Percentiles rank a stretch among this genome's conserved stretches.
Conservation (phyloP, 192 early-diverging fungal species). For the Coemansia sp. region DNA sequence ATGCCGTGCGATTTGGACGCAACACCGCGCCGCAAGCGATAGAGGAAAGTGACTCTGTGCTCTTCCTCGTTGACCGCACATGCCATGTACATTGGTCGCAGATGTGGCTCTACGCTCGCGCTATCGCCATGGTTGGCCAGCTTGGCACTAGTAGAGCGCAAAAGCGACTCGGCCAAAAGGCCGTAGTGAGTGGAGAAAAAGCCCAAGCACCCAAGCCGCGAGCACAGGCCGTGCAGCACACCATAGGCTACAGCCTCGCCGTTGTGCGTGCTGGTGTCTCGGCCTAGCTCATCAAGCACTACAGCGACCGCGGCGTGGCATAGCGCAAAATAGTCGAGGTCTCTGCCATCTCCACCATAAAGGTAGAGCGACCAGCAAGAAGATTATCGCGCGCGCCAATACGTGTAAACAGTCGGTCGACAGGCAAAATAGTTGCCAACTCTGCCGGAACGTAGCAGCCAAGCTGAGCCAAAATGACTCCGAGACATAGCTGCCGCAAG, state of each 20-base stretch:
- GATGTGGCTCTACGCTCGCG: constrained; percentile 58
- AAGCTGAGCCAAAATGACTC: constrained; percentile 93
- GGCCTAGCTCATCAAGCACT: constrained; percentile 95
- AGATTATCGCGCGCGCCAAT: constrained; percentile 99
- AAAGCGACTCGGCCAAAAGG: constrained; percentile 82
- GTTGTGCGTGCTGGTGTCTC: constrained; percentile 96
- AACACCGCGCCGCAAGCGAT: constrained; percentile 80
- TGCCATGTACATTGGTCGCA: constrained; percentile 87
- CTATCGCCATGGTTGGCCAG: background rate
- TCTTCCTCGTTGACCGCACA: constrained; percentile 77
- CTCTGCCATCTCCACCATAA: constrained; percentile 95
- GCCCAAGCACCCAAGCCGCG: constrained; percentile 81
- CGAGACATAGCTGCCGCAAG: constrained; percentile 90
- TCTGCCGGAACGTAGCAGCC: constrained; percentile 93
- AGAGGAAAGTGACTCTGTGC: constrained; percentile 91
- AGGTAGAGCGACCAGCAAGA: constrained; percentile 90
- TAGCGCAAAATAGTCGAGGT: constrained; percentile 89
- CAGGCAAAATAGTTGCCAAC: constrained; percentile 68
- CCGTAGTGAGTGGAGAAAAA: constrained; percentile 98
- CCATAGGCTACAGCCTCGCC: constrained; percentile 95
- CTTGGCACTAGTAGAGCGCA: constrained; percentile 24
- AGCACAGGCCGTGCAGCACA: constrained; percentile 81
- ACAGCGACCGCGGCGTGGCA: constrained; percentile 86
- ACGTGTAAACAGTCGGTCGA: constrained; percentile 95
- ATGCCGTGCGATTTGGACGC: constrained; percentile 96